phyloP scores from a whole-genome alignment of 2,329 filamentous ascomycete species.

The Claviceps paspali region DNA sequence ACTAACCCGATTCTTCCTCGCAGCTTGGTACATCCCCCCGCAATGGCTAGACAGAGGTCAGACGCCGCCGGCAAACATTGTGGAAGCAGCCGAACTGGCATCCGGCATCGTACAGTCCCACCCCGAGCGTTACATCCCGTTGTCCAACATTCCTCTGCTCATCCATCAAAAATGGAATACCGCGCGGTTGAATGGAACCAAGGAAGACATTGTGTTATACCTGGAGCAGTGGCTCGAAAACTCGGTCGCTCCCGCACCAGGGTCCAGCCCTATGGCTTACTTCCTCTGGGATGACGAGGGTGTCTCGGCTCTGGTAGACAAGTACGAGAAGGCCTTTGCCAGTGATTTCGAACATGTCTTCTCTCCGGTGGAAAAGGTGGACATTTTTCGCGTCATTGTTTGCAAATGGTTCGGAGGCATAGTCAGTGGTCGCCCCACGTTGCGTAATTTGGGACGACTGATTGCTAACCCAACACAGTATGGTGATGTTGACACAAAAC shows the following conservation, averaged over 20 bases:
- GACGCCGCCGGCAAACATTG: neutral
- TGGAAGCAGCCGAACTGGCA: conserved; percentile 2
- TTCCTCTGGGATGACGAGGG: conserved; percentile 4
- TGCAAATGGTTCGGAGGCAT: conserved; percentile 5
- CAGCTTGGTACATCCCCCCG: conserved; percentile 3
- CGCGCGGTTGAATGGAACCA: conserved; percentile 2
- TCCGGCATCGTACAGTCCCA: neutral
- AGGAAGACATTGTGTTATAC: neutral
- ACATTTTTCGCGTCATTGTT: conserved; percentile 3
- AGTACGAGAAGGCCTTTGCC: conserved; percentile 1
- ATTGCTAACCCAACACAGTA: neutral
- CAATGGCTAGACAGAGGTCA: conserved; percentile 1
- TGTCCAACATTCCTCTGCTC: neutral
- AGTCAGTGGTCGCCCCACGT: neutral
- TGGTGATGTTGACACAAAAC: conserved; percentile 3
- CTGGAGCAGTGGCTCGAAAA: neutral
- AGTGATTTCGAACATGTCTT: neutral
- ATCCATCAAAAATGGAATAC: conserved; percentile 4
- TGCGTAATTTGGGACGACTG: neutral
- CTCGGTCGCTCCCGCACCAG: neutral
- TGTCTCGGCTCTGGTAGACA: conserved; percentile 1
- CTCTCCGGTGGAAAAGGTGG: conserved; percentile 3
- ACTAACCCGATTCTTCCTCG: neutral
- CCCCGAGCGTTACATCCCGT: conserved; percentile 1
- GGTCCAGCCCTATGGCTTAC: conserved; percentile 1